Percentiles rank a stretch among this genome's conserved stretches.
phyloP scores from a whole-genome alignment of 2,329 filamentous ascomycete genomes.

The Plectosphaerella sp. region DNA sequence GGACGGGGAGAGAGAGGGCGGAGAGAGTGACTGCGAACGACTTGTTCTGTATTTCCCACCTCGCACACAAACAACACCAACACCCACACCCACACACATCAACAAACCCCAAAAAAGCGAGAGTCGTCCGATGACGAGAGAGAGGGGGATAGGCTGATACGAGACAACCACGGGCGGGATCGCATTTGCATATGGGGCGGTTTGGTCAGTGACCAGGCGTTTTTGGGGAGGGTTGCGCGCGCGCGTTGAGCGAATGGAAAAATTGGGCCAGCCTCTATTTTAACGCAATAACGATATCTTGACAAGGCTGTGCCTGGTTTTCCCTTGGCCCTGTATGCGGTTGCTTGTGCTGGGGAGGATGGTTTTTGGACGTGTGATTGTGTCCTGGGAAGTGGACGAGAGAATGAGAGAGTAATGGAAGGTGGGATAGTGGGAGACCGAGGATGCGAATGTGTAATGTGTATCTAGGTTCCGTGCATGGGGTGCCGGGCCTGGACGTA shows the following conservation, averaged over 20 bases:
- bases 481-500: not conserved
- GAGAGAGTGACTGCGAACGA: not conserved
- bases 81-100: not conserved
- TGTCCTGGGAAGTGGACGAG: too few relatives aligned
- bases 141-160: not conserved
- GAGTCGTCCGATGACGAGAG: not conserved
- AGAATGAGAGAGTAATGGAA: not conserved
- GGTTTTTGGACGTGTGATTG: too few relatives aligned
- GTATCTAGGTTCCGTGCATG: not conserved
- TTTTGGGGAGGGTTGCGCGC: not conserved
- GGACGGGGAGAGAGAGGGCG: too few relatives aligned
- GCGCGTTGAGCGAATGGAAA: not conserved
- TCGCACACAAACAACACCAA: not conserved
- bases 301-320: too few relatives aligned
- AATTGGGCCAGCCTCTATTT: not conserved
- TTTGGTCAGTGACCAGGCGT: conserved; percentile 6
- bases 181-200: conserved; percentile 30
- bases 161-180: conserved; percentile 16
- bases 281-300: not conserved
- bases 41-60: not conserved
- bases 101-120: not conserved
- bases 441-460: not conserved
- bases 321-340: too few relatives aligned
- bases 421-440: too few relatives aligned
- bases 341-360: too few relatives aligned